These are phyloP conservation scores for Stygiomarasmius scandens DNA, from an alignment of 1,284 basidiomycete species.

Conservation along the genomic window DNA sequence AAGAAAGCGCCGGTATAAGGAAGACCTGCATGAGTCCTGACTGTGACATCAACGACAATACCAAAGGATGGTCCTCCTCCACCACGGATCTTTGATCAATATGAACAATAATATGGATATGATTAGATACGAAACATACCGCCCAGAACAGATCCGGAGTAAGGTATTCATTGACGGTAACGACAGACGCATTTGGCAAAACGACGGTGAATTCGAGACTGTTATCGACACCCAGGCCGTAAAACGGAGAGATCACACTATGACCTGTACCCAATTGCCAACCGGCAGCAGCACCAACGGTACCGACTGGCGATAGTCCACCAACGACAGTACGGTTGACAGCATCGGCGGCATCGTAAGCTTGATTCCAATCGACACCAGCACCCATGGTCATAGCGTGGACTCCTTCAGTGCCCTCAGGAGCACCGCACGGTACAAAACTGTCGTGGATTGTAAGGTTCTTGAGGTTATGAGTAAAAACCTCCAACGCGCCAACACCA, in stretches of 20 bases:
- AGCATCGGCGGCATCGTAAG: background rate
- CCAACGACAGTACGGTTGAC: constrained; percentile 1
- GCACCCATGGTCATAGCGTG: constrained; percentile 35
- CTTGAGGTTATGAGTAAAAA: constrained; percentile 7
- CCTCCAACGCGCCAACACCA: constrained; percentile 6
- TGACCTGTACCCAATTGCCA: constrained; percentile 5
- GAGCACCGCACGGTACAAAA: background rate
- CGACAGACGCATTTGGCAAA: constrained; percentile 2
- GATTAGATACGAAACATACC: background rate
- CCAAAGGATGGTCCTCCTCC: constrained; percentile 10
- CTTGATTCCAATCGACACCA: constrained; percentile 4
- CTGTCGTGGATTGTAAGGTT: background rate
- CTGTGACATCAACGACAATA: constrained; percentile 3
- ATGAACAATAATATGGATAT: background rate
- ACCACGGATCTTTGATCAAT: constrained; percentile 4
- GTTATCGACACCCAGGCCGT: constrained; percentile 6
- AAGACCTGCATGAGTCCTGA: background rate
- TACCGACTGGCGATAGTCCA: background rate
- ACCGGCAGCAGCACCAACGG: constrained; percentile 12
- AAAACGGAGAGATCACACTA: background rate
- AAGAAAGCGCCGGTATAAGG: constrained; percentile 4
- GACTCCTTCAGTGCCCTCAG: background rate
- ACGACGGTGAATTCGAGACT: constrained; percentile 10
- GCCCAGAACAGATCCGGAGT: constrained; percentile 15
- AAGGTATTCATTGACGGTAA: constrained; percentile 4